A percentile compares a stretch with the other conserved stretches of the same genome.
Evolutionary conservation across 495 filamentous ascomycete genomes (phyloP).

Genomic region (Corynascus novoguineensis): DNA sequence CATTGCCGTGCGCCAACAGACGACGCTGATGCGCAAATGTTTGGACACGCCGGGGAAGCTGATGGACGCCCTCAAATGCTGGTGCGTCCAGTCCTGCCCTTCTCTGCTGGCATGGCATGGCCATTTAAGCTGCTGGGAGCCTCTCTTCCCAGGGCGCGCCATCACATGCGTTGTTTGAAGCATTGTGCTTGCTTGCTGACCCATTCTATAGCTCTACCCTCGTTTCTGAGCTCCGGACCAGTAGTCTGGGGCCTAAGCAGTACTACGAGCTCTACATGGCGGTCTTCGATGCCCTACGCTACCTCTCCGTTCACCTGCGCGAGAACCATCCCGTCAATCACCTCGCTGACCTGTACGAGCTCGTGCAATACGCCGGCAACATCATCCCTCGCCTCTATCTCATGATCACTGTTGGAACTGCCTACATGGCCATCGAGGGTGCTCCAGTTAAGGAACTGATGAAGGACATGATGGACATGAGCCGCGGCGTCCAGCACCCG

Average conservation of each 20-base stretch:
- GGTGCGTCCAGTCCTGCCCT: constrained; percentile 52
- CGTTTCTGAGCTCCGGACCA: constrained; percentile 93
- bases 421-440: constrained; percentile 98
- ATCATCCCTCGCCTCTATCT: constrained; percentile 94
- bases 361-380: constrained; percentile 98
- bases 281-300: constrained; percentile 94
- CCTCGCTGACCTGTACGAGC: constrained; percentile 95
- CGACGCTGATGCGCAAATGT: constrained; percentile 91
- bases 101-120: neutral
- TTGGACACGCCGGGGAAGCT: constrained; percentile 96
- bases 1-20: constrained; percentile 93
- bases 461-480: constrained; percentile 99
- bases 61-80: constrained; percentile 99
- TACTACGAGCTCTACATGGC: constrained; percentile 99
- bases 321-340: constrained; percentile 98
- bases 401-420: constrained; percentile 97
- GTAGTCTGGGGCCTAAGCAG: constrained; percentile 92
- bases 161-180: neutral
- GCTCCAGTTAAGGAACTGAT: constrained; percentile 99
- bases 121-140: no score
- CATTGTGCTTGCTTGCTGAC: neutral
- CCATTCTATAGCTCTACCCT: constrained; percentile 70
- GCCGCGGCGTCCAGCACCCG: constrained; percentile 91
- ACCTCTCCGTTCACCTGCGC: constrained; percentile 91
- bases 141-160: neutral